Percentiles rank a stretch among this genome's conserved stretches.
Evolutionary conservation across 129 eudicot species (phyloP).

Genomic region (Centella asiatica): DNA sequence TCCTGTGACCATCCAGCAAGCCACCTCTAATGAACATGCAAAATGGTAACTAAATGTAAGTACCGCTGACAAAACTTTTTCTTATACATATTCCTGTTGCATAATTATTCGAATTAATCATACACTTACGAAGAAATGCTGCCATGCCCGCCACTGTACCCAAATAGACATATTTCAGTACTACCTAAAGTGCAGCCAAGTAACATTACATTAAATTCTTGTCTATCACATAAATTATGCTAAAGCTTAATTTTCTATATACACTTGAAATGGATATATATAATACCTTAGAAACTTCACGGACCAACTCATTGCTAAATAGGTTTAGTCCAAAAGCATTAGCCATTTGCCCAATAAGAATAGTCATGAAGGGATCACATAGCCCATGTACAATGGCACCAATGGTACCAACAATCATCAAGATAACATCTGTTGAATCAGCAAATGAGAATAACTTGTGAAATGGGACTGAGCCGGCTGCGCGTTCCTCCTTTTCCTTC

Average conservation of each 20-base stretch:
- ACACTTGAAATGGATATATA: background rate
- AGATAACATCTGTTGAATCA: slow-evolving; percentile 51
- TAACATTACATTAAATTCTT: background rate
- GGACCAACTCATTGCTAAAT: slow-evolving; percentile 31
- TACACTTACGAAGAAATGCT: slow-evolving; percentile 72
- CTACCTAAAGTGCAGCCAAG: slow-evolving; percentile 32
- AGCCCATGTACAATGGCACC: slow-evolving; percentile 73
- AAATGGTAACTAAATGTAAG: no score
- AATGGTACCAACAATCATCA: slow-evolving; percentile 69
- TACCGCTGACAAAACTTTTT: background rate
- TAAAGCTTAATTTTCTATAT: background rate
- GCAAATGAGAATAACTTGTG: slow-evolving; percentile 79
- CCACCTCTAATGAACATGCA: slow-evolving; percentile 50
- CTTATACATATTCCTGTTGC: background rate
- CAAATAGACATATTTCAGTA: slow-evolving; percentile 59
- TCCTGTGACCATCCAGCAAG: slow-evolving; percentile 93
- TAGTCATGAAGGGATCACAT: slow-evolving; percentile 69
- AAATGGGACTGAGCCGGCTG: slow-evolving; percentile 54
- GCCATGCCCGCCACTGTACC: slow-evolving; percentile 67
- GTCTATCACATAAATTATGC: background rate
- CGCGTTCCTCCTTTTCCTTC: slow-evolving; percentile 21
- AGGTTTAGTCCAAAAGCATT: slow-evolving; percentile 64
- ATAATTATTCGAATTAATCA: background rate
- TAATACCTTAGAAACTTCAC: slow-evolving; percentile 63
- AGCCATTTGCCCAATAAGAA: slow-evolving; percentile 56